These are phyloP conservation scores for Lojkania enalia DNA, from an alignment of 2,329 filamentous ascomycete genomes.

Conservation along the genomic window DNA sequence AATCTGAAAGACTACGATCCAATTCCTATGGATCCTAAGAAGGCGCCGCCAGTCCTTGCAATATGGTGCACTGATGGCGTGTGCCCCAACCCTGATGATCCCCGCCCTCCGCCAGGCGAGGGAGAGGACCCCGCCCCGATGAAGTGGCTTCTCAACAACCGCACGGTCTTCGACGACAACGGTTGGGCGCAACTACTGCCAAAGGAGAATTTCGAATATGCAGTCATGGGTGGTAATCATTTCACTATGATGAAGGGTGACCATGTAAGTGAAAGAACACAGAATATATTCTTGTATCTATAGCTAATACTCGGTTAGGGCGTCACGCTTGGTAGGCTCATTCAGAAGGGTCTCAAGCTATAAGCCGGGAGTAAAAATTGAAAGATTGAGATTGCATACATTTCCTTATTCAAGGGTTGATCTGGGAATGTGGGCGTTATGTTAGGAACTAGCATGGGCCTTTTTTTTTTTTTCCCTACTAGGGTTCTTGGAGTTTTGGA, in stretches of 20 bases:
- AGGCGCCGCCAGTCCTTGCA: slow-evolving; percentile 63
- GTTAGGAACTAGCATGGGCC: not conserved
- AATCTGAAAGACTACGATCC: slow-evolving; percentile 72
- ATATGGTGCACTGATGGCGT: slow-evolving; percentile 77
- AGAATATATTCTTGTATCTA: too few species aligned
- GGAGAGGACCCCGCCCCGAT: slow-evolving; percentile 58
- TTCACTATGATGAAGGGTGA: slow-evolving; percentile 75
- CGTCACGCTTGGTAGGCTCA: slow-evolving; percentile 48
- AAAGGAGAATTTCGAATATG: slow-evolving; percentile 62
- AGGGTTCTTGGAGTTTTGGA: too few species aligned
- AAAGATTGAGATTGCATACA: slow-evolving; percentile 27
- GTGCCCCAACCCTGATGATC: slow-evolving; percentile 67
- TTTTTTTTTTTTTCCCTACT: too few species aligned
- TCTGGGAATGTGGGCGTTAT: slow-evolving; percentile 34
- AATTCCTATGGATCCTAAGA: slow-evolving; percentile 61
- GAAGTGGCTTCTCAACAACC: slow-evolving; percentile 72
- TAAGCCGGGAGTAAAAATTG: slow-evolving; percentile 14
- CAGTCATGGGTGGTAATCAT: slow-evolving; percentile 72
- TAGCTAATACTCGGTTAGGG: slow-evolving; percentile 38
- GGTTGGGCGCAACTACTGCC: slow-evolving; percentile 70
- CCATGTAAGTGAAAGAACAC: slow-evolving; percentile 49
- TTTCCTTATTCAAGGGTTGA: slow-evolving; percentile 42
- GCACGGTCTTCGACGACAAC: slow-evolving; percentile 71
- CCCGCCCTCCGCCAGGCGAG: slow-evolving; percentile 65
- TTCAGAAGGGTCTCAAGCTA: slow-evolving; percentile 48